Conservation (phyloP, 176 grass and related monocot genomes). For the Phoenix roebelenii region DNA sequence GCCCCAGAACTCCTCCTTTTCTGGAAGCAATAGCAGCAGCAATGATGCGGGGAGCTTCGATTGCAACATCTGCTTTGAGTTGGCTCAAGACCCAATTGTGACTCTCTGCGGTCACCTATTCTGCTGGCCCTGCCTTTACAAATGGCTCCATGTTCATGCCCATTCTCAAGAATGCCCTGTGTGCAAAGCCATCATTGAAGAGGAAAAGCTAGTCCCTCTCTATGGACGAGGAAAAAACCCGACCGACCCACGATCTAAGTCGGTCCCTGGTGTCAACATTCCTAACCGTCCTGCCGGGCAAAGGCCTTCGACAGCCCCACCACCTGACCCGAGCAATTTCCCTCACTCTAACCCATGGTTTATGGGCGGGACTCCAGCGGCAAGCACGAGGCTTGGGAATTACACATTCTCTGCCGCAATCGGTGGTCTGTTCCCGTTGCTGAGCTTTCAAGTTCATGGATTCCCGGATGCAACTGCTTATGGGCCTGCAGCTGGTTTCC, state of each 20-base stretch:
- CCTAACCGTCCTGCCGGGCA: slow-evolving; percentile 73
- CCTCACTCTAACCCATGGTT: slow-evolving; percentile 45
- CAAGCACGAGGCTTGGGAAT: slow-evolving; percentile 48
- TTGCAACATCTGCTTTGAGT: slow-evolving; percentile 95
- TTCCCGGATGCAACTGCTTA: slow-evolving; percentile 57
- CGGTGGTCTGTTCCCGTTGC: slow-evolving; percentile 72
- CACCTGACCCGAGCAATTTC: slow-evolving; percentile 43
- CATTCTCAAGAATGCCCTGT: slow-evolving; percentile 83
- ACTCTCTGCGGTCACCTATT: slow-evolving; percentile 90
- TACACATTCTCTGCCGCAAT: slow-evolving; percentile 72
- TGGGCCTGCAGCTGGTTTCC: slow-evolving; percentile 56
- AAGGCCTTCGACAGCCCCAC: slow-evolving; percentile 64
- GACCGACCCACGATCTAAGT: slow-evolving; percentile 68
- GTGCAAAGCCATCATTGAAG: slow-evolving; percentile 84
- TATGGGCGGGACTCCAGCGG: slow-evolving; percentile 37
- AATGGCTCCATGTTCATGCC: slow-evolving; percentile 65
- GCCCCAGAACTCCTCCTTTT: slow-evolving; percentile 3
- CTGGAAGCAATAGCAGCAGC: slow-evolving; percentile 25
- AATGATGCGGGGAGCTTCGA: slow-evolving; percentile 52
- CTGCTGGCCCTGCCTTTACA: slow-evolving; percentile 91
- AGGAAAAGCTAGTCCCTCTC: slow-evolving; percentile 83
- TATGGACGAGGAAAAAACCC: slow-evolving; percentile 88
- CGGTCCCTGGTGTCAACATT: slow-evolving; percentile 54
- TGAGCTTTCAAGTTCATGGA: slow-evolving; percentile 85
- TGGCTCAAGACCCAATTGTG: slow-evolving; percentile 80